Evolutionary conservation across 345 rosid species (phyloP).

Genomic region (Kandelia obovata): DNA sequence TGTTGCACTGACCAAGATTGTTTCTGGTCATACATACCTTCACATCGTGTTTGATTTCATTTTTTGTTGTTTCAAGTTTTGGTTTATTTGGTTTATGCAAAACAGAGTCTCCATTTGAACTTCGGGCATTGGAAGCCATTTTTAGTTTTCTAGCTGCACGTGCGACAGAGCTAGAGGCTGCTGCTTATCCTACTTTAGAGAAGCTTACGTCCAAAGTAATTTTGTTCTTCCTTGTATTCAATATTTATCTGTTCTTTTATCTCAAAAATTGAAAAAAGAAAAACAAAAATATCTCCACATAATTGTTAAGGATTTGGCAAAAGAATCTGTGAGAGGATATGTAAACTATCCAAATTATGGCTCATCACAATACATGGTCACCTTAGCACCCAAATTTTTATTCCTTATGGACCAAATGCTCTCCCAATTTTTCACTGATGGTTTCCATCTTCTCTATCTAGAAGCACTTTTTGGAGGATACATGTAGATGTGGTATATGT

Average conservation of each 20-base stretch:
- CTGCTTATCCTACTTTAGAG: slow-evolving; percentile 96
- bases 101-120: slow-evolving; percentile 69
- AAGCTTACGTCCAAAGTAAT: slow-evolving; percentile 85
- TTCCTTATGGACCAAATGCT: too few species aligned
- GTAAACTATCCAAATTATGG: not conserved
- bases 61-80: not conserved
- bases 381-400: too few species aligned
- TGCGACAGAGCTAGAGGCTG: slow-evolving; percentile 77
- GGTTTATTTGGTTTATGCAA: slow-evolving; percentile 21
- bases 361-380: too few species aligned
- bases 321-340: not conserved
- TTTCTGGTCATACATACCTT: too few species aligned
- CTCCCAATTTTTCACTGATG: too few species aligned
- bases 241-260: too few species aligned
- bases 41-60: not conserved
- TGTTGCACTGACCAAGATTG: too few species aligned
- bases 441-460: too few species aligned
- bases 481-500: too few species aligned
- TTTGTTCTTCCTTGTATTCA: slow-evolving; percentile 35
- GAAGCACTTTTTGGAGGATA: too few species aligned
- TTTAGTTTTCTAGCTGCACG: slow-evolving; percentile 93
- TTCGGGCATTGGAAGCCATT: slow-evolving; percentile 88
- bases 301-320: not conserved
- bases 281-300: too few species aligned
- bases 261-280: too few species aligned